Evolutionary conservation across 176 grass and related monocot species (phyloP).

Genomic region (Ensete ventricosum): DNA sequence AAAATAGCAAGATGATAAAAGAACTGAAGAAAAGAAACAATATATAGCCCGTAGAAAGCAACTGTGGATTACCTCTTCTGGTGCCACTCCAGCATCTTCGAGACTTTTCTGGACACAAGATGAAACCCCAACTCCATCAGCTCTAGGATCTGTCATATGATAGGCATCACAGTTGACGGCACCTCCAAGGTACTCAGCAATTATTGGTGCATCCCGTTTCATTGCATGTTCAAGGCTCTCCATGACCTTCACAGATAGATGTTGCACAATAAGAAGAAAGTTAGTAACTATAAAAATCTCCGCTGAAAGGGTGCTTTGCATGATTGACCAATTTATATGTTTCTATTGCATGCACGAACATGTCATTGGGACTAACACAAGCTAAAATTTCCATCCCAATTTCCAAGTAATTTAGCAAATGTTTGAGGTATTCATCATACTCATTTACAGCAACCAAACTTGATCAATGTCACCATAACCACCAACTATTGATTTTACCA

Average conservation of each 20-base stretch:
- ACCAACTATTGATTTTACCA: too few relatives aligned
- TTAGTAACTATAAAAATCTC: neutral
- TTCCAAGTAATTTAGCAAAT: too few relatives aligned
- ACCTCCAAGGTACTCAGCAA: constrained; percentile 91
- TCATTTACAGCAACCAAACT: too few relatives aligned
- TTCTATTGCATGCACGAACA: neutral
- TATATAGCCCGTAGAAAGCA: neutral
- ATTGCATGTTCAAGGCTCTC: constrained; percentile 97
- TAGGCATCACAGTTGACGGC: constrained; percentile 99
- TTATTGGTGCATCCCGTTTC: constrained; percentile 80
- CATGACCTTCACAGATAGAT: constrained; percentile 44
- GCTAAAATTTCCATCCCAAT: too few relatives aligned
- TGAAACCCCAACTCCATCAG: constrained; percentile 94
- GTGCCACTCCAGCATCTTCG: constrained; percentile 77
- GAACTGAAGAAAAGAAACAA: neutral
- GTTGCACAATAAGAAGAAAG: constrained; percentile 4
- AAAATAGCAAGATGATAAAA: too few relatives aligned
- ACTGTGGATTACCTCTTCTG: constrained; percentile 60
- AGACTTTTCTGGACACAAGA: constrained; percentile 86
- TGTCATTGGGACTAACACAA: too few relatives aligned
- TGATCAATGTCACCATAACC: too few relatives aligned
- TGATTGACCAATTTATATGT: neutral
- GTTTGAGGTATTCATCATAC: too few relatives aligned
- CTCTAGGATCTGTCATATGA: constrained; percentile 96
- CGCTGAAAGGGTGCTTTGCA: neutral